Conservation (phyloP, 2,329 filamentous ascomycete species). For the Colletotrichum magnum region DNA sequence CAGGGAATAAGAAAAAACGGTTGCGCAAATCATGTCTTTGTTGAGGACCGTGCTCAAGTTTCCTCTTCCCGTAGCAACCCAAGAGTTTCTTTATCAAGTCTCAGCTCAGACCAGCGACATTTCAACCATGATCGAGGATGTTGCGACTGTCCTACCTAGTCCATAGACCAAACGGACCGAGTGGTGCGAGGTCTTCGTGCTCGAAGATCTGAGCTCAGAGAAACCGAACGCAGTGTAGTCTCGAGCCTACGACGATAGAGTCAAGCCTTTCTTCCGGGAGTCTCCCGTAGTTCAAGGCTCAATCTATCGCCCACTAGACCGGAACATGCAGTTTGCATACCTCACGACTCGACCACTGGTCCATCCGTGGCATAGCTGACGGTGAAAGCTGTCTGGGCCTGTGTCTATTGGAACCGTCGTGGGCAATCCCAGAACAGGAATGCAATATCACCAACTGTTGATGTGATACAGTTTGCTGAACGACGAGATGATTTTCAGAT, state of each 20-base stretch:
- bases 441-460: background rate
- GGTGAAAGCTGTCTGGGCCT: background rate
- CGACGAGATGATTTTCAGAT: constrained; percentile 11
- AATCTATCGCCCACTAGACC: background rate
- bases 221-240: background rate
- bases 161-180: background rate
- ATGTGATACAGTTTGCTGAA: constrained; percentile 21
- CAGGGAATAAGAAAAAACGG: constrained; percentile 7
- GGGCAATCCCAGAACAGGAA: background rate
- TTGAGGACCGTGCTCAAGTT: constrained; percentile 13
- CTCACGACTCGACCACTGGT: too few species aligned
- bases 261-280: background rate
- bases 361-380: too few species aligned
- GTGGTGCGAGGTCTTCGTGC: background rate
- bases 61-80: constrained; percentile 1
- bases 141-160: background rate
- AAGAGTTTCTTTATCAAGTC: constrained; percentile 17
- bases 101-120: constrained; percentile 19
- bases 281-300: background rate
- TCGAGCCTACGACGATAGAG: background rate
- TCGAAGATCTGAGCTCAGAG: background rate
- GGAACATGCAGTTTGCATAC: background rate
- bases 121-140: constrained; percentile 2
- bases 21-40: background rate
- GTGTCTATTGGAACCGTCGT: background rate